These are phyloP conservation scores for Brettanomyces nanus DNA, from an alignment of 805 yeast species.

Conservation along the genomic window DNA sequence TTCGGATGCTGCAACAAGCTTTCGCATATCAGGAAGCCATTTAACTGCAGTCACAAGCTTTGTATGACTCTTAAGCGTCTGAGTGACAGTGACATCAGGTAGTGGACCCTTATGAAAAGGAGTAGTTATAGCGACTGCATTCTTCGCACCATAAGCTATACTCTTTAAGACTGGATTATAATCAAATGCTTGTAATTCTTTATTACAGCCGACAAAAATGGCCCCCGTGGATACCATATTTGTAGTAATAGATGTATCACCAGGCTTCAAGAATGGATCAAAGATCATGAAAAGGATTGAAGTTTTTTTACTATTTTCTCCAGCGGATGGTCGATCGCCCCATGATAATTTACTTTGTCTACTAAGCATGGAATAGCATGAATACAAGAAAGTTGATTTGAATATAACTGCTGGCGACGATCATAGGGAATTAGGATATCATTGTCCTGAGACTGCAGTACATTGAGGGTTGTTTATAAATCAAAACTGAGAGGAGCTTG, in stretches of 20 bases:
- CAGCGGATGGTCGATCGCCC: not conserved
- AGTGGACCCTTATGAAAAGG: constrained; percentile 29
- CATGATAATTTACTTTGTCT: no score
- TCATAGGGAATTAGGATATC: no score
- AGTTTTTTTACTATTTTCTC: not conserved
- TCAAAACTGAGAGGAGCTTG: no score
- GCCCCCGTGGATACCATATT: constrained; percentile 35
- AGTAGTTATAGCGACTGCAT: constrained; percentile 60
- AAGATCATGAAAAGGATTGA: no score
- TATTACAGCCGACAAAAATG: constrained; percentile 65
- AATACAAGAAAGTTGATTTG: no score
- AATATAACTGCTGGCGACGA: no score
- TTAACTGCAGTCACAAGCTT: constrained; percentile 61
- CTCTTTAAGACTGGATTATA: constrained; percentile 29
- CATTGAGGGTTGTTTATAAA: no score
- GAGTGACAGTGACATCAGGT: constrained; percentile 36
- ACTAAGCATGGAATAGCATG: no score
- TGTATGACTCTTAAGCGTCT: constrained; percentile 54
- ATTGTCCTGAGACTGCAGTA: no score
- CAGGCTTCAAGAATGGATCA: no score
- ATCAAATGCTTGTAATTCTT: constrained; percentile 53
- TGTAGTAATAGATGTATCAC: not conserved
- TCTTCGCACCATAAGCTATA: constrained; percentile 69
- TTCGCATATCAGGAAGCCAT: constrained; percentile 38
- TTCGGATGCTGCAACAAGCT: constrained; percentile 56